Percentiles rank a stretch among this genome's conserved stretches.
Conservation (phyloP, 2,329 filamentous ascomycete genomes). For the Pseudogymnoascus destructans region DNA sequence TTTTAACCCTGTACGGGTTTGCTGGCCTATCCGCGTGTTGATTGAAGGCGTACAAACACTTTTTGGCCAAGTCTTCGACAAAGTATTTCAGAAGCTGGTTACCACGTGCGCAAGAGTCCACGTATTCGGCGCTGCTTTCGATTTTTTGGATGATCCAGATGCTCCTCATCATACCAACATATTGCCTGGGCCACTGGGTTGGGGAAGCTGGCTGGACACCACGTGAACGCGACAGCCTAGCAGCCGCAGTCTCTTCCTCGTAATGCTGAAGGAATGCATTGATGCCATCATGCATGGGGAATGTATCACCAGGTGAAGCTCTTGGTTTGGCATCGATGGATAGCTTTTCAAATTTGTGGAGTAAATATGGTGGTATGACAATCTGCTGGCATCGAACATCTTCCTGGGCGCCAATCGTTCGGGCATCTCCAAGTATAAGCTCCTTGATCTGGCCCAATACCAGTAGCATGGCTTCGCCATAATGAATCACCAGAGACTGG, state of each 20-base stretch:
- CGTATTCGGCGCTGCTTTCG: not conserved
- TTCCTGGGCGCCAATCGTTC: not conserved
- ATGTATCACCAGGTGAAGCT: not conserved
- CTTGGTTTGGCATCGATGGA: conserved; percentile 2
- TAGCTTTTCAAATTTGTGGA: conserved; percentile 5
- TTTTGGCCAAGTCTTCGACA: conserved; percentile 2
- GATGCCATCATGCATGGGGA: conserved; percentile 11
- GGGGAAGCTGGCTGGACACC: not conserved
- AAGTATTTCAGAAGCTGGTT: conserved; percentile 9
- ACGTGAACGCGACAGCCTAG: not conserved
- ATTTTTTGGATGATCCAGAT: conserved; percentile 10
- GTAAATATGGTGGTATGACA: conserved; percentile 8
- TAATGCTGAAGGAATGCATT: conserved; percentile 9
- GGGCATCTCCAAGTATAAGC: not conserved
- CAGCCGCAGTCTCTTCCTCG: not conserved
- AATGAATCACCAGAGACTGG: not conserved
- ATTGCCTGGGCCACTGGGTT: conserved; percentile 8
- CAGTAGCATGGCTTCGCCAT: not conserved
- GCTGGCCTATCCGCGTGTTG: not conserved
- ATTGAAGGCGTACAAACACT: conserved; percentile 8
- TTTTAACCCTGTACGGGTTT: conserved; percentile 2
- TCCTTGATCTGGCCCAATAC: not conserved
- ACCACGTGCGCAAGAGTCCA: not conserved
- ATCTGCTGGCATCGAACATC: conserved; percentile 9
- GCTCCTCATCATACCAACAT: conserved; percentile 8